A percentile compares a stretch with the other conserved stretches of the same genome.
Conservation (phyloP, 164 flowering plant genomes). For the Nymphaea thermarum region DNA sequence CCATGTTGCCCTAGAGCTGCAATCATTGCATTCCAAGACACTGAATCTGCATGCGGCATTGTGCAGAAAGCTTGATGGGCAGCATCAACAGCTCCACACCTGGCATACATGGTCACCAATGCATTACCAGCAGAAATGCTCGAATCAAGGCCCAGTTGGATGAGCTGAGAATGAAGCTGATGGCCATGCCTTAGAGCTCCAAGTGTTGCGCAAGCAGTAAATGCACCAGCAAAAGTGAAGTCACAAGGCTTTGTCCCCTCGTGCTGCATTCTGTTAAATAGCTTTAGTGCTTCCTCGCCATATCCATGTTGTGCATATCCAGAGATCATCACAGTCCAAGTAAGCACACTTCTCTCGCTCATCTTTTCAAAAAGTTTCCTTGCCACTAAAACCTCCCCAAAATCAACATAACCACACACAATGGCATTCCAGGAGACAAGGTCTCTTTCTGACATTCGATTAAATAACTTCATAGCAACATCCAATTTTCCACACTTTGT, state of each 20-base stretch:
- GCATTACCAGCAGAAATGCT: conserved; percentile 78
- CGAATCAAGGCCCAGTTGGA: conserved; percentile 39
- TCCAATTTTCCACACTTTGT: conserved; percentile 29
- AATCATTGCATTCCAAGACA: conserved; percentile 64
- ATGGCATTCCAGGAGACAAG: conserved; percentile 51
- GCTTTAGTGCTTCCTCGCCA: conserved; percentile 61
- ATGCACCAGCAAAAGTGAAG: conserved; percentile 61
- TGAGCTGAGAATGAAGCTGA: conserved; percentile 32
- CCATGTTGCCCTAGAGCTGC: conserved; percentile 77
- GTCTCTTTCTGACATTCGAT: conserved; percentile 22
- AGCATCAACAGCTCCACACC: conserved; percentile 61
- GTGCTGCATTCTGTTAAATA: conserved; percentile 47
- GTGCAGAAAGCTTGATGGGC: conserved; percentile 35
- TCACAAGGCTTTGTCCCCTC: conserved; percentile 60
- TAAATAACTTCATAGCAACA: conserved; percentile 29
- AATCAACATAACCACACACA: conserved; percentile 27
- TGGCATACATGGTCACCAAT: conserved; percentile 69
- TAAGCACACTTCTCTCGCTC: conserved; percentile 22
- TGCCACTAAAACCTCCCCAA: conserved; percentile 24
- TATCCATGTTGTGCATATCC: conserved; percentile 54
- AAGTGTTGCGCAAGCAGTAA: conserved; percentile 54
- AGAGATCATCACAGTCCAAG: conserved; percentile 54
- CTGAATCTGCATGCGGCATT: conserved; percentile 39
- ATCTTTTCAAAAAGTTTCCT: conserved; percentile 25
- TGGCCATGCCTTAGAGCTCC: conserved; percentile 64